These are phyloP conservation scores for Russula emetica DNA, from an alignment of 768 basidiomycete genomes.

Conservation along the genomic window DNA sequence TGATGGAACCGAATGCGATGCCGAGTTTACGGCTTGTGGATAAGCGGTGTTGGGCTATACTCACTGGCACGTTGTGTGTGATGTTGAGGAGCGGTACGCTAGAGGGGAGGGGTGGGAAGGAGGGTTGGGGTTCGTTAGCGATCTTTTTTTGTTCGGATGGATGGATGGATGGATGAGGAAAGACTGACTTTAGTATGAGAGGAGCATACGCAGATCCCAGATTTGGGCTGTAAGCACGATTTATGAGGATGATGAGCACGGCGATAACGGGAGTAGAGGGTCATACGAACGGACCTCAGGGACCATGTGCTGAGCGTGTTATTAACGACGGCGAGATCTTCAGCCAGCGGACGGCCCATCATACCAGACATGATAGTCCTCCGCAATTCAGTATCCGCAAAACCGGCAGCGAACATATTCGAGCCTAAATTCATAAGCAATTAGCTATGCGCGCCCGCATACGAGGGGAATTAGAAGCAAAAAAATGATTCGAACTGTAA, in stretches of 20 bases:
- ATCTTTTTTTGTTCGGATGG: background rate
- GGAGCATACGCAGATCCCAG: slow-evolving; percentile 22
- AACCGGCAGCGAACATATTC: slow-evolving; percentile 23
- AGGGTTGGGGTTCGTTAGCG: background rate
- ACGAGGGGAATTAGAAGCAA: background rate
- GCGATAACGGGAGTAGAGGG: too few relatives aligned
- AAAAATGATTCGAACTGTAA: slow-evolving; percentile 7
- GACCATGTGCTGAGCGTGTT: background rate
- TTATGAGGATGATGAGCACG: background rate
- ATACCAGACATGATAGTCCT: slow-evolving; percentile 5
- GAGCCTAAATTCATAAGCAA: slow-evolving; percentile 8
- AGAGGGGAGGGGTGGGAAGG: background rate
- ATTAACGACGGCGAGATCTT: background rate
- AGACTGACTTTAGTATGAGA: slow-evolving; percentile 14
- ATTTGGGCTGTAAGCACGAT: slow-evolving; percentile 12
- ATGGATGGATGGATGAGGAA: too few relatives aligned
- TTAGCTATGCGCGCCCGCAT: slow-evolving; percentile 1
- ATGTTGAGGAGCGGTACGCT: background rate
- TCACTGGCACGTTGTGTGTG: background rate
- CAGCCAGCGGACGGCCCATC: background rate
- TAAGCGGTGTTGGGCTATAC: background rate
- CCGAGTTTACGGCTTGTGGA: slow-evolving; percentile 1
- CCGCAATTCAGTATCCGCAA: background rate
- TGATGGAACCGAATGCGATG: slow-evolving; percentile 10
- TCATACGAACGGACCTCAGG: background rate